Conservation (phyloP, 1,139 yeast genomes). For the Kodamaea alishanica region DNA sequence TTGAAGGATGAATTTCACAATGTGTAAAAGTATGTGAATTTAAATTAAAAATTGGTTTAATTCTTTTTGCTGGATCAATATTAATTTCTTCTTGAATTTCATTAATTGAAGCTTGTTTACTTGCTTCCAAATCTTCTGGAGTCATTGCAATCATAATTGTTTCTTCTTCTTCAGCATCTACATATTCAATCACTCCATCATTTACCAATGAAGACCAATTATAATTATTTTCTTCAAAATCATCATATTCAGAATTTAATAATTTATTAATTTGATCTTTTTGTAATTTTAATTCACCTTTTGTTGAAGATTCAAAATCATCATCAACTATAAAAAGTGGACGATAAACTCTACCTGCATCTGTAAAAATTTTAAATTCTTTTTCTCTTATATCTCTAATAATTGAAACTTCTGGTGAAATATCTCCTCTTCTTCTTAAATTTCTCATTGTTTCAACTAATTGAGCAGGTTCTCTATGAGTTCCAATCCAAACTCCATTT, state of each 20-base stretch:
- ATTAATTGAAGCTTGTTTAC: constrained; percentile 33
- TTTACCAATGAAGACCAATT: constrained; percentile 84
- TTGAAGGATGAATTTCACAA: constrained; percentile 98
- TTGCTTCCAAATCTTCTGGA: constrained; percentile 87
- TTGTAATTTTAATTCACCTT: constrained; percentile 76
- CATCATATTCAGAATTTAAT: constrained; percentile 62
- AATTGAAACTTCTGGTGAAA: constrained; percentile 92
- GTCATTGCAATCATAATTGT: constrained; percentile 98
- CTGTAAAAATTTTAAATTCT: constrained; percentile 93
- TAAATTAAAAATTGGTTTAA: constrained; percentile 63
- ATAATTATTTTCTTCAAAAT: constrained; percentile 54
- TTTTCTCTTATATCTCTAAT: constrained; percentile 95
- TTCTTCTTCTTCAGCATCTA: constrained; percentile 97
- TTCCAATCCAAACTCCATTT: constrained; percentile 99
- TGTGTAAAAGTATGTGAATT: constrained; percentile 90
- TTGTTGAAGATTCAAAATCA: constrained; percentile 68
- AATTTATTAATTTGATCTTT: constrained; percentile 79
- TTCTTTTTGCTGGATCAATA: constrained; percentile 81
- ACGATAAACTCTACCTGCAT: constrained; percentile 97
- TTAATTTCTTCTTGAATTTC: constrained; percentile 41
- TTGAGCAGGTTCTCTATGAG: constrained; percentile 91
- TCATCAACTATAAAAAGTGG: constrained; percentile 91
- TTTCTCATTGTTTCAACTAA: constrained; percentile 88
- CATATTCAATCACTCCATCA: constrained; percentile 88
- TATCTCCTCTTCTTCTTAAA: constrained; percentile 92